phyloP scores from a whole-genome alignment of 2,329 filamentous ascomycete genomes.

The Sphaerulina musiva region DNA sequence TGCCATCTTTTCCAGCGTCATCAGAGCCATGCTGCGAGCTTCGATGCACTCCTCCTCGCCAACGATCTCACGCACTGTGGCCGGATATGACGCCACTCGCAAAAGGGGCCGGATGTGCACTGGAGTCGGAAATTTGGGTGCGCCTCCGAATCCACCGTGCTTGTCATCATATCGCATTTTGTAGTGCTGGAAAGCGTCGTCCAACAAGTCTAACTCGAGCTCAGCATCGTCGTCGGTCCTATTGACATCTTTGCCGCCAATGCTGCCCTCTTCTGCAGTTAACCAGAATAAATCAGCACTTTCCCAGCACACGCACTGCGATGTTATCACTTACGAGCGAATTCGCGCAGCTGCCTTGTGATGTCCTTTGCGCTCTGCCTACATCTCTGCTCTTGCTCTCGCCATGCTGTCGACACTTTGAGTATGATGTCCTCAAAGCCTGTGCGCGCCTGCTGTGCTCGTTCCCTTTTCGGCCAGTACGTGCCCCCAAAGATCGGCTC shows the following conservation, averaged over 20 bases:
- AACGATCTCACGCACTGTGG: conserved; percentile 76
- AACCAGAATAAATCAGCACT: background rate
- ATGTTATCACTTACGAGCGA: conserved; percentile 49
- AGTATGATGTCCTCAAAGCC: conserved; percentile 76
- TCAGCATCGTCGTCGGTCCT: conserved; percentile 50
- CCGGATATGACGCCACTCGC: conserved; percentile 63
- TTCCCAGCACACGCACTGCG: background rate
- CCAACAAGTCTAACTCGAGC: conserved; percentile 81
- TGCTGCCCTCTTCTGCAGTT: conserved; percentile 61
- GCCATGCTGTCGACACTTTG: conserved; percentile 70
- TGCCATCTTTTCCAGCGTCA: conserved; percentile 73
- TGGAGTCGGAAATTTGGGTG: conserved; percentile 86
- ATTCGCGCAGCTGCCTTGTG: conserved; percentile 71
- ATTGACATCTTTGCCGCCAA: conserved; percentile 36
- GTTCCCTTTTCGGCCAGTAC: conserved; percentile 72
- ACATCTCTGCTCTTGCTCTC: conserved; percentile 74
- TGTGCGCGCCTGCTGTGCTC: conserved; percentile 49
- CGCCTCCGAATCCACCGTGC: conserved; percentile 66
- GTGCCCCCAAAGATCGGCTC: conserved; percentile 94
- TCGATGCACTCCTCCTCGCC: conserved; percentile 68
- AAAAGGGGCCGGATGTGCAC: conserved; percentile 78
- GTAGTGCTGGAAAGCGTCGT: conserved; percentile 81
- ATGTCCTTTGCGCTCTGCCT: conserved; percentile 78
- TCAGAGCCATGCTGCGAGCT: conserved; percentile 70
- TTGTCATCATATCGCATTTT: conserved; percentile 69